Percentiles rank a stretch among this genome's conserved stretches.
These are phyloP conservation scores for Flaveria trinervia DNA, from an alignment of 129 eudicot genomes.

Conservation along the genomic window DNA sequence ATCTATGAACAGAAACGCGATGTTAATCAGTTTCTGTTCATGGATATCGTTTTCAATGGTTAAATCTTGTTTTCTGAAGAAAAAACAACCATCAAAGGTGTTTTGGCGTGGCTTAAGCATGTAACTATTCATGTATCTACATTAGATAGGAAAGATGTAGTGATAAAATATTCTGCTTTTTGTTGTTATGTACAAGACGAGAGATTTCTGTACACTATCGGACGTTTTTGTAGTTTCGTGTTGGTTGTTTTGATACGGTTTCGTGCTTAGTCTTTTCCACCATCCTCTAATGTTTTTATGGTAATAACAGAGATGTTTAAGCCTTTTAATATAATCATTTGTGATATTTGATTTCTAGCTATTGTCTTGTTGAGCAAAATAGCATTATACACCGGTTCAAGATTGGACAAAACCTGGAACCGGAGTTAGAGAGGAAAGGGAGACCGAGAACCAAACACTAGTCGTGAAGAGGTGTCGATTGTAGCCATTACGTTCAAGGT, in stretches of 20 bases:
- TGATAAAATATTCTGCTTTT: not conserved
- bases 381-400: not conserved
- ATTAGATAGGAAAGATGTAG: not conserved
- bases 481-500: not conserved
- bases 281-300: not conserved
- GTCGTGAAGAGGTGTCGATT: not conserved
- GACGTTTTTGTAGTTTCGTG: not conserved
- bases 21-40: slow-evolving; percentile 20
- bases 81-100: slow-evolving; percentile 25
- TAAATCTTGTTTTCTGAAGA: slow-evolving; percentile 26
- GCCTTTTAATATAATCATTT: too few species aligned
- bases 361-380: not conserved
- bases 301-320: too few species aligned
- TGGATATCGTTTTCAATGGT: slow-evolving; percentile 21
- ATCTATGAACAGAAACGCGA: slow-evolving; percentile 16
- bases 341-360: not conserved
- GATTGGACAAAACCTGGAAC: not conserved
- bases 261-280: not conserved
- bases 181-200: not conserved
- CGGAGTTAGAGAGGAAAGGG: too few species aligned
- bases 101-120: slow-evolving; percentile 6
- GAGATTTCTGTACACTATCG: not conserved
- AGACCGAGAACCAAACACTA: too few species aligned
- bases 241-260: not conserved
- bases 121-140: slow-evolving; percentile 25